These are phyloP conservation scores for Pelagophyceae sp. DNA, from an alignment of 352 stramenopile genomes.

Conservation along the genomic window DNA sequence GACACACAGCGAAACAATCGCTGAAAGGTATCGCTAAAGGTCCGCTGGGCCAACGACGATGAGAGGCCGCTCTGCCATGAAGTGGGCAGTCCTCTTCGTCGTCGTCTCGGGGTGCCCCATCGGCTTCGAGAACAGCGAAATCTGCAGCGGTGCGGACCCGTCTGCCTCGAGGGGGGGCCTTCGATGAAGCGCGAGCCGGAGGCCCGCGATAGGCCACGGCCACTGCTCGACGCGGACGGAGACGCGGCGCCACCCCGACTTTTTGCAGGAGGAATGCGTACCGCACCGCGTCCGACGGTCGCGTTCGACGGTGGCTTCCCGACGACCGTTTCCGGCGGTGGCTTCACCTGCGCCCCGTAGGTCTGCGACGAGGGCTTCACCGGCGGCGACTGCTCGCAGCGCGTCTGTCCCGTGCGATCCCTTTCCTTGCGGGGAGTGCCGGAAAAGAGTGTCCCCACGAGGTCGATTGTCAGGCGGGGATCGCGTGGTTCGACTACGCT, in stretches of 20 bases:
- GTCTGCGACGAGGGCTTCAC: constrained; percentile 20
- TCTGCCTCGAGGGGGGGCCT: neutral
- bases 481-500: constrained; percentile 55
- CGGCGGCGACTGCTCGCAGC: constrained; percentile 21
- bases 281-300: neutral
- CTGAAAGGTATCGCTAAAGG: no score
- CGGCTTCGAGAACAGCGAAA: neutral
- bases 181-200: neutral
- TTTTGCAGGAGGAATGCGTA: neutral
- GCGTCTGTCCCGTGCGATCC: constrained; percentile 21
- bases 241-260: neutral
- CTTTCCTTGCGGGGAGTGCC: no score
- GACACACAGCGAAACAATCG: no score
- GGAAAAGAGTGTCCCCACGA: no score
- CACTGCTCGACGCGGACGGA: neutral
- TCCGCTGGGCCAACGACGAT: no score
- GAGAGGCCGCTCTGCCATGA: no score
- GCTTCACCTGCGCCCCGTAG: constrained; percentile 11
- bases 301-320: no score
- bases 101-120: neutral
- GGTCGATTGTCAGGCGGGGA: no score
- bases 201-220: no score
- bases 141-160: neutral
- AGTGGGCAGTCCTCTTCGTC: no score
- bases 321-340: neutral